phyloP scores from a whole-genome alignment of 2,329 filamentous ascomycete genomes.

The Bertia moriformis region DNA sequence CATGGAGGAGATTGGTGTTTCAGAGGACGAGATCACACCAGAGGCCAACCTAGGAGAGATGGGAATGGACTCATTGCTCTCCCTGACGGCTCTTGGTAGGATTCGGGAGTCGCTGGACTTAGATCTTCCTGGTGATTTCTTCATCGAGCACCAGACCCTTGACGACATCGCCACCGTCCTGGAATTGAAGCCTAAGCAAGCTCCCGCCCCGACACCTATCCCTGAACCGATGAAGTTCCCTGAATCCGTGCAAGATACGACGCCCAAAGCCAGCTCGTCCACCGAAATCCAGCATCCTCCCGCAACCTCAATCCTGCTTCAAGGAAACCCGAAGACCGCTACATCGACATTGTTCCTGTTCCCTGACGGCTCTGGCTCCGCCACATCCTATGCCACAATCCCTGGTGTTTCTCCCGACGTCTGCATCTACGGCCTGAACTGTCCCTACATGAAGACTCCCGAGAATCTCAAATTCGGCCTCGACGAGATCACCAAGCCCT shows the following conservation, averaged over 20 bases:
- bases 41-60: constrained; percentile 11
- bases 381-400: constrained; percentile 19
- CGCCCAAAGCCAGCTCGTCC: neutral
- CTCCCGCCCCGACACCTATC: constrained; percentile 6
- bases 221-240: constrained; percentile 3
- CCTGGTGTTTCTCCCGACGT: constrained; percentile 13
- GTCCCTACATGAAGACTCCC: constrained; percentile 17
- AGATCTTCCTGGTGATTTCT: constrained; percentile 29
- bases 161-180: constrained; percentile 36
- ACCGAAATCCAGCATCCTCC: neutral
- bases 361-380: constrained; percentile 25
- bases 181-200: constrained; percentile 6
- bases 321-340: constrained; percentile 11
- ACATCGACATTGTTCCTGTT: constrained; percentile 18
- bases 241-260: neutral
- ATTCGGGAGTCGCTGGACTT: constrained; percentile 11
- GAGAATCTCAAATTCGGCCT: constrained; percentile 15
- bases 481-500: constrained; percentile 17
- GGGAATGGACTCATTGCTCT: constrained; percentile 14
- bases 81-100: constrained; percentile 11
- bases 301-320: constrained; percentile 14
- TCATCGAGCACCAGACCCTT: constrained; percentile 33
- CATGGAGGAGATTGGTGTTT: constrained; percentile 39
- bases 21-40: constrained; percentile 23
- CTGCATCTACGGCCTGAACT: constrained; percentile 21